Evolutionary conservation across 495 filamentous ascomycete species (phyloP).

Genomic region (Aspergillus panamensis): DNA sequence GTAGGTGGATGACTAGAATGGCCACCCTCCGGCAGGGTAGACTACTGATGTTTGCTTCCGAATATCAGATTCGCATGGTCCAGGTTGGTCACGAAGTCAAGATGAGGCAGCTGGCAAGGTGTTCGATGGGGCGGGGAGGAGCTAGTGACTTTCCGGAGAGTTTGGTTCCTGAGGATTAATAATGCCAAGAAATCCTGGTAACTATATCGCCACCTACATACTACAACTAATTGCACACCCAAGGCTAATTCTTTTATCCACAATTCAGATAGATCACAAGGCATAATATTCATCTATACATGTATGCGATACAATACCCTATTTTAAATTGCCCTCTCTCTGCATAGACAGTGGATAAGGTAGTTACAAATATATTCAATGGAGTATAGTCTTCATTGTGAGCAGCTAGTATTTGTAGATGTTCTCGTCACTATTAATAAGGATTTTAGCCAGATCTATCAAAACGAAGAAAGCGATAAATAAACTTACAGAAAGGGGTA

Average conservation of each 20-base stretch:
- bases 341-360: too few relatives aligned
- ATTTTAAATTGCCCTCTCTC: too few relatives aligned
- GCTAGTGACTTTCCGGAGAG: not conserved
- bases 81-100: not conserved
- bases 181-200: not conserved
- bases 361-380: not conserved
- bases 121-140: not conserved
- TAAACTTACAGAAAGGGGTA: conserved; percentile 28
- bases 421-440: not conserved
- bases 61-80: conserved; percentile 2
- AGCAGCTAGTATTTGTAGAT: conserved; percentile 1
- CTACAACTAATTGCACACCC: not conserved
- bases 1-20: conserved; percentile 1
- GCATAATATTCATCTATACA: too few relatives aligned
- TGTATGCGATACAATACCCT: too few relatives aligned
- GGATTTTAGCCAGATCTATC: not conserved
- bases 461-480: not conserved
- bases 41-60: conserved; percentile 4
- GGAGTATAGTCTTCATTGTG: not conserved
- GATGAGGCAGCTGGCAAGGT: not conserved
- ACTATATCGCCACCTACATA: not conserved
- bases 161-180: not conserved
- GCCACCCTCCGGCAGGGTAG: conserved; percentile 4
- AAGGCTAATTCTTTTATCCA: too few relatives aligned
- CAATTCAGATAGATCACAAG: too few relatives aligned